A percentile compares a stretch with the other conserved stretches of the same genome.
Conservation (phyloP, 129 eudicot species). For the Flaveria brownii region DNA sequence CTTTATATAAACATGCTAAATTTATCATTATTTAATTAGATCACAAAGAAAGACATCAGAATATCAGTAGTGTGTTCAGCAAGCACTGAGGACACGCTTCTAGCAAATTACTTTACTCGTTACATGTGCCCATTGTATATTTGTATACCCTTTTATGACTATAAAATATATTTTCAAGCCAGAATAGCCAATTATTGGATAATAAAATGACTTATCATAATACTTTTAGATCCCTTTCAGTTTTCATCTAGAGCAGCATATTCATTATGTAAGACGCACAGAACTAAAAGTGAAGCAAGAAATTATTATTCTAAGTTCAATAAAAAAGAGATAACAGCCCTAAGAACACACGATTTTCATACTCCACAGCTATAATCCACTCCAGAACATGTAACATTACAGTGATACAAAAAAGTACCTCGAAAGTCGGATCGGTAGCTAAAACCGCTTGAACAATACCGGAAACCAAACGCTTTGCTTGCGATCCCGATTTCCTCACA, state of each 20-base stretch:
- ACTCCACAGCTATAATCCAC: conserved; percentile 12
- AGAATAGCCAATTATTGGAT: neutral
- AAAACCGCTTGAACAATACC: conserved; percentile 58
- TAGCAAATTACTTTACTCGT: conserved; percentile 24
- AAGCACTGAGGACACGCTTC: conserved; percentile 25
- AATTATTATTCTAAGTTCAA: conserved; percentile 14
- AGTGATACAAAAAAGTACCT: conserved; percentile 42
- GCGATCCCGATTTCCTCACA: conserved; percentile 31
- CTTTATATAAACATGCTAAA: conserved; percentile 16
- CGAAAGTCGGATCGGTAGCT: conserved; percentile 59
- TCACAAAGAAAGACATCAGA: conserved; percentile 14
- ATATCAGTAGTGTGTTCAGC: conserved; percentile 13
- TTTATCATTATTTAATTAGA: conserved; percentile 10
- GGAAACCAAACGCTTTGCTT: conserved; percentile 34
- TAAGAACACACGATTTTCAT: conserved; percentile 8
- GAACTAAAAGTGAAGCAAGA: conserved; percentile 19
- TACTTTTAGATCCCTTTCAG: conserved; percentile 31
- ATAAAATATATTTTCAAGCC: neutral
- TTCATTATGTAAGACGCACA: conserved; percentile 26
- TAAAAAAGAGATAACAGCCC: conserved; percentile 1
- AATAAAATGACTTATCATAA: conserved; percentile 10
- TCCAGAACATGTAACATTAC: neutral
- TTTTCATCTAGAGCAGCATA: conserved; percentile 23
- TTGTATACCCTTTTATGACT: conserved; percentile 13
- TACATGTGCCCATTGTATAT: conserved; percentile 23